These are phyloP conservation scores for Cairneyella variabilis DNA, from an alignment of 495 filamentous ascomycete genomes.

Conservation along the genomic window DNA sequence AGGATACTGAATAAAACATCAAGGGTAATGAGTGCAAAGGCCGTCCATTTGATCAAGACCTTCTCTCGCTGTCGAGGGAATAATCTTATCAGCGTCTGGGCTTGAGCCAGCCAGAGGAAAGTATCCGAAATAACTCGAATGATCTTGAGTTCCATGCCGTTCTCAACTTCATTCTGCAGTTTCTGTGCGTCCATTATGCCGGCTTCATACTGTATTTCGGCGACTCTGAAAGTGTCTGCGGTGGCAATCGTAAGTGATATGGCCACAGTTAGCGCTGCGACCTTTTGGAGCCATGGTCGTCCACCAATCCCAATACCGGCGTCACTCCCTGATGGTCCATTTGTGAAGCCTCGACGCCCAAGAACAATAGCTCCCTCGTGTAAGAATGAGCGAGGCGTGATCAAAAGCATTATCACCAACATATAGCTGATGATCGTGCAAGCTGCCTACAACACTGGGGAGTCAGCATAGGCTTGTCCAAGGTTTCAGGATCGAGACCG, in stretches of 20 bases:
- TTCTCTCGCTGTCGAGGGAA: conserved; percentile 97
- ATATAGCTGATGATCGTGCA: conserved; percentile 91
- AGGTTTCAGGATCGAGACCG: too few relatives aligned
- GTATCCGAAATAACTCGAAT: conserved; percentile 90
- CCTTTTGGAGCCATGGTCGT: conserved; percentile 92
- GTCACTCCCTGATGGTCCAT: conserved; percentile 64
- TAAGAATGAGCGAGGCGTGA: conserved; percentile 85
- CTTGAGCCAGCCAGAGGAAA: conserved; percentile 95
- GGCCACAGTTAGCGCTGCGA: conserved; percentile 85
- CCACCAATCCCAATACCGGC: conserved; percentile 82
- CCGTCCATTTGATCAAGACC: conserved; percentile 97
- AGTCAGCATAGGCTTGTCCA: too few relatives aligned
- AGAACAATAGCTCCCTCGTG: conserved; percentile 77
- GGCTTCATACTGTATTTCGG: conserved; percentile 69
- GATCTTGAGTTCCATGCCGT: conserved; percentile 77
- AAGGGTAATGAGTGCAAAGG: conserved; percentile 85
- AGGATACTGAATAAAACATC: conserved; percentile 86
- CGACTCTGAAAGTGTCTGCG: conserved; percentile 79
- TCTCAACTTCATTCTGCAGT: conserved; percentile 70
- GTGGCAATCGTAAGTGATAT: conserved; percentile 92
- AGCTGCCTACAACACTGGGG: too few relatives aligned
- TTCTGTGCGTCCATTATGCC: conserved; percentile 68
- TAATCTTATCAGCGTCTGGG: conserved; percentile 89
- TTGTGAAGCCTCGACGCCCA: conserved; percentile 81
- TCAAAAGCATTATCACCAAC: conserved; percentile 89